Evolutionary conservation across 805 yeast genomes (phyloP).

Genomic region (Ogataea sp.): DNA sequence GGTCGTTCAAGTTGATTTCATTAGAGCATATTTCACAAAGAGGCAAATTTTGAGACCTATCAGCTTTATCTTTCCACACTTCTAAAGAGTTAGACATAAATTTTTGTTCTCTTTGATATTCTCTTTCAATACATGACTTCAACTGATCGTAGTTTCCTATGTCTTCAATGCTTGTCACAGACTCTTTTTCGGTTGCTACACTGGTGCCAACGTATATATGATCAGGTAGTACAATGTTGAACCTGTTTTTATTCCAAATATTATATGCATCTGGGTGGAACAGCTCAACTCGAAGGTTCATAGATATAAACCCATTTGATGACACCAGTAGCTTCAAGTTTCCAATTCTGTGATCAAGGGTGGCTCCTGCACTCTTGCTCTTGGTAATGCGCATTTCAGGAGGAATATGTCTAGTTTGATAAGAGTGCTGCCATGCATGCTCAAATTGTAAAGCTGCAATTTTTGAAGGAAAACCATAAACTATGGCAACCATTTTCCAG

Average conservation of each 20-base stretch:
- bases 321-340: conserved; percentile 35
- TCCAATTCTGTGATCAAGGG: conserved; percentile 40
- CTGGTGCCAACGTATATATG: conserved; percentile 11
- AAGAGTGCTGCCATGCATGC: conserved; percentile 76
- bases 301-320: conserved; percentile 33
- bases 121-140: conserved; percentile 9
- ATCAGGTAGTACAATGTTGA: conserved; percentile 16
- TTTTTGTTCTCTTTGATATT: conserved; percentile 5
- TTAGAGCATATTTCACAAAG: conserved; percentile 10
- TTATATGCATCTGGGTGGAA: conserved; percentile 27
- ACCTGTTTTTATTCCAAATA: conserved; percentile 30
- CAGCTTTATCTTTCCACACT: conserved; percentile 3
- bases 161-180: conserved; percentile 5
- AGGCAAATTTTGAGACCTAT: not conserved
- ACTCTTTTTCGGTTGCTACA: conserved; percentile 2
- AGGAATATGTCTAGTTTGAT: conserved; percentile 53
- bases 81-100: conserved; percentile 10
- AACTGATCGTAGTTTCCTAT: conserved; percentile 25
- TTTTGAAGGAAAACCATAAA: conserved; percentile 66
- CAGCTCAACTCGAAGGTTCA: conserved; percentile 39
- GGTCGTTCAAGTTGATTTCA: conserved; percentile 6
- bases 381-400: conserved; percentile 29
- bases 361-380: conserved; percentile 28
- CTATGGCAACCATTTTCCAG: conserved; percentile 59
- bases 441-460: conserved; percentile 72